Percentiles rank a stretch among this genome's conserved stretches.
phyloP scores from a whole-genome alignment of 2,329 filamentous ascomycete genomes.

The Colletotrichum destructivum region DNA sequence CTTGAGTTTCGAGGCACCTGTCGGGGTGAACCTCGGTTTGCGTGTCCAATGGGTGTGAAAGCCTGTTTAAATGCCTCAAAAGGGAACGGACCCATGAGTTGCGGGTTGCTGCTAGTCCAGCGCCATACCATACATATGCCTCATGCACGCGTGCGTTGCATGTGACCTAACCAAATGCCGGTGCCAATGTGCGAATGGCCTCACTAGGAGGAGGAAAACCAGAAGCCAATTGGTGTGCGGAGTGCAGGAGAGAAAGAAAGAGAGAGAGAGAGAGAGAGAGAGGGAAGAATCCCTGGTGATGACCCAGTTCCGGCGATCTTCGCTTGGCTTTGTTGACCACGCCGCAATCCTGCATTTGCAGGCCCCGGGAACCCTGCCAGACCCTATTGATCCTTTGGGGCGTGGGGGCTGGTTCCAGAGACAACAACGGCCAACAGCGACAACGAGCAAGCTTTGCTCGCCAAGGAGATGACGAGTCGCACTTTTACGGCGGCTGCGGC shows the following conservation, averaged over 20 bases:
- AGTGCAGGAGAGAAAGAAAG: not conserved
- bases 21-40: not conserved
- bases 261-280: no score
- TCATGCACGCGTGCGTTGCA: slow-evolving; percentile 9
- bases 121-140: not conserved
- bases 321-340: not conserved
- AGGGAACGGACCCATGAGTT: no score
- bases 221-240: not conserved
- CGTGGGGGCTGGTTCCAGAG: not conserved
- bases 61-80: slow-evolving; percentile 32
- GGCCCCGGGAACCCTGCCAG: not conserved
- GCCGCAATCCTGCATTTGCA: not conserved
- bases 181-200: not conserved
- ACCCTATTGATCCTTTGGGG: not conserved
- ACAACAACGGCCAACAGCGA: not conserved
- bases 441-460: not conserved
- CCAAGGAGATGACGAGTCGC: not conserved
- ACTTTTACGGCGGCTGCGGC: no score
- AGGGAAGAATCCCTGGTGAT: not conserved
- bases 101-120: not conserved
- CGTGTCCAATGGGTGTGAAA: not conserved
- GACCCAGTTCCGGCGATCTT: not conserved
- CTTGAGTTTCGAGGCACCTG: not conserved
- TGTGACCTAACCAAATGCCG: not conserved
- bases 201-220: not conserved